These are phyloP conservation scores for Hygrophoropsis aurantiaca DNA, from an alignment of 768 basidiomycete species.

Conservation along the genomic window DNA sequence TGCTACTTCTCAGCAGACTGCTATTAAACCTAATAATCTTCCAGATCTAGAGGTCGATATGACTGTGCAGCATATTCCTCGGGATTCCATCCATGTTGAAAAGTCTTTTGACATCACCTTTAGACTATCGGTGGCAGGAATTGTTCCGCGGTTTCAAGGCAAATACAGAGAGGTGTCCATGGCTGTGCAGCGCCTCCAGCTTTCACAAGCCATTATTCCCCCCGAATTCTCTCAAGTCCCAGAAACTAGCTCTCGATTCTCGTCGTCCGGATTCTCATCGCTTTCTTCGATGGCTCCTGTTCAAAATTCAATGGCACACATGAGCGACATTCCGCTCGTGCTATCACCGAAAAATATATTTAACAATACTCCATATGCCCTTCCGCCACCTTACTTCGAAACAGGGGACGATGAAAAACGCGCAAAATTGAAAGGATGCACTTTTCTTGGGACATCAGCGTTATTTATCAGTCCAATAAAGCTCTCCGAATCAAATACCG, in stretches of 20 bases:
- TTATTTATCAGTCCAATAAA: constrained; percentile 45
- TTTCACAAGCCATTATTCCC: constrained; percentile 27
- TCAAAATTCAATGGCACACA: constrained; percentile 1
- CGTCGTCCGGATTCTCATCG: constrained; percentile 8
- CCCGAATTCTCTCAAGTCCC: constrained; percentile 5
- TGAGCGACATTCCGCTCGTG: constrained; percentile 10
- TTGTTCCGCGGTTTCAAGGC: constrained; percentile 28
- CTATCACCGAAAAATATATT: constrained; percentile 14
- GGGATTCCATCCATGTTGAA: constrained; percentile 45
- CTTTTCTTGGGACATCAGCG: constrained; percentile 53
- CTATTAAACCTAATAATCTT: constrained; percentile 15
- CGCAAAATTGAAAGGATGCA: constrained; percentile 31
- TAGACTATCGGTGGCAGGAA: constrained; percentile 50
- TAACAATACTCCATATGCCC: constrained; percentile 3
- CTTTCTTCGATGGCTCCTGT: constrained; percentile 1
- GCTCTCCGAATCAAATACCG: too few relatives aligned
- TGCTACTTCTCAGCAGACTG: constrained; percentile 15
- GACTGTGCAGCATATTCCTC: constrained; percentile 49
- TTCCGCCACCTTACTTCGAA: constrained; percentile 51
- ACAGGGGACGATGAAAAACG: constrained; percentile 34
- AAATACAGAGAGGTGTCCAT: constrained; percentile 46
- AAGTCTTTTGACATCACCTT: constrained; percentile 61
- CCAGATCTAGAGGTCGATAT: constrained; percentile 59
- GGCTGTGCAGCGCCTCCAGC: constrained; percentile 66
- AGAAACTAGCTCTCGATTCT: constrained; percentile 5